phyloP scores from a whole-genome alignment of 441 rosid genomes.

The Populus hybrid region DNA sequence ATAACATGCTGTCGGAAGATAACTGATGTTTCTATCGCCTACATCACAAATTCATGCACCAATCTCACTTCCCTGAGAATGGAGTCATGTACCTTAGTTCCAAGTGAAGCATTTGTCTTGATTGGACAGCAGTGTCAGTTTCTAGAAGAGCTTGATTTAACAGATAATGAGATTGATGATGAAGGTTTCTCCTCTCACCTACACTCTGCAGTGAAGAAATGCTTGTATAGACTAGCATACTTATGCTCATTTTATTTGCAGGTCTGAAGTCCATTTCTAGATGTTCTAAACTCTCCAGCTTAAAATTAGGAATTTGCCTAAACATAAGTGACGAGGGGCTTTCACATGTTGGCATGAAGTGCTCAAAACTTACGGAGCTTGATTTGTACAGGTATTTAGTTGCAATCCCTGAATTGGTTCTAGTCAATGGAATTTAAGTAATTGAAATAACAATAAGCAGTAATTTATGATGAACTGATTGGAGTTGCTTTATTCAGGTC shows the following conservation, averaged over 20 bases:
- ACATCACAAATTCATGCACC: constrained; percentile 56
- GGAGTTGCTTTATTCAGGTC: constrained; percentile 45
- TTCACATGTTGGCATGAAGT: constrained; percentile 51
- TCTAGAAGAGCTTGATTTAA: constrained; percentile 88
- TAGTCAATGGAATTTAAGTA: not conserved
- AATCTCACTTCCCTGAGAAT: constrained; percentile 66
- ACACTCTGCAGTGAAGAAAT: not conserved
- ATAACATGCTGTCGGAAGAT: constrained; percentile 87
- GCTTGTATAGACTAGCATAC: not conserved
- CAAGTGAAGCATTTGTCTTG: constrained; percentile 73
- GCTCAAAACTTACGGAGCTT: constrained; percentile 73
- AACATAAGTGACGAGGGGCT: constrained; percentile 75
- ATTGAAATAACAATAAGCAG: not conserved
- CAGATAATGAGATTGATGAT: constrained; percentile 90
- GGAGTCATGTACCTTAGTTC: constrained; percentile 81
- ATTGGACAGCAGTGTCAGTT: constrained; percentile 66
- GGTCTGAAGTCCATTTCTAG: constrained; percentile 75
- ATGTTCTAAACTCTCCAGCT: constrained; percentile 55
- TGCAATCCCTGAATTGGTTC: not conserved
- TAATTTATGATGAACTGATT: constrained; percentile 5
- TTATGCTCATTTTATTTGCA: constrained; percentile 30
- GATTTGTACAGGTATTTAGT: constrained; percentile 72
- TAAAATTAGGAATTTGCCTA: constrained; percentile 84
- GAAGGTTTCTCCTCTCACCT: constrained; percentile 52
- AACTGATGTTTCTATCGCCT: constrained; percentile 63